Evolutionary conservation across 208 protist species (phyloP).

Genomic region (Trypanosoma congolense): DNA sequence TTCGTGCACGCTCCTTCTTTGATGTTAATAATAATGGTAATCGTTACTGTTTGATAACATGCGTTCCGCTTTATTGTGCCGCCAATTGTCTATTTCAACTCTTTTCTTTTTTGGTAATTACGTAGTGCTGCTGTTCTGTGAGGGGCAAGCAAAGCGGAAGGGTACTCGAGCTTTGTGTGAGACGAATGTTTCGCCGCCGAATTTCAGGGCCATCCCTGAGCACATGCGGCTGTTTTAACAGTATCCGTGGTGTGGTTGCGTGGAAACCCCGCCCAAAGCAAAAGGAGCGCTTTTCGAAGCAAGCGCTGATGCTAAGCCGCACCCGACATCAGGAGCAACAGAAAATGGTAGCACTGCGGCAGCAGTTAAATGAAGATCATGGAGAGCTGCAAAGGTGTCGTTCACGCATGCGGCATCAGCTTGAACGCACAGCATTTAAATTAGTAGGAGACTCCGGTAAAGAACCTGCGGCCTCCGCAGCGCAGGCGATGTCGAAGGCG

Average conservation of each 20-base stretch:
- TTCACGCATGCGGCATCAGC: constrained; percentile 20
- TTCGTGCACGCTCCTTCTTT: too few species aligned
- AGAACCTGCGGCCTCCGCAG: constrained; percentile 1
- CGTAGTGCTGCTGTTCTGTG: too few species aligned
- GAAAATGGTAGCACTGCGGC: constrained; percentile 29
- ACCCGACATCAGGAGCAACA: constrained; percentile 42
- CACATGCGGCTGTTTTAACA: neutral
- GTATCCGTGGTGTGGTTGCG: neutral
- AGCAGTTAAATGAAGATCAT: constrained; percentile 42
- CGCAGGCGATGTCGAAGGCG: constrained; percentile 42
- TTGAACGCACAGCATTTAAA: constrained; percentile 28
- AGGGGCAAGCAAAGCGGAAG: neutral
- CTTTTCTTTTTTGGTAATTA: too few species aligned
- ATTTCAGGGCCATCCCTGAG: neutral
- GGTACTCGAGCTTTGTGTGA: neutral
- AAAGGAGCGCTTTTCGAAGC: constrained; percentile 36
- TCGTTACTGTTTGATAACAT: too few species aligned
- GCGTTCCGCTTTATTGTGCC: too few species aligned
- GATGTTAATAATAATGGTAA: too few species aligned
- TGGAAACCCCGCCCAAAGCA: constrained; percentile 40
- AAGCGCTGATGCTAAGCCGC: constrained; percentile 37
- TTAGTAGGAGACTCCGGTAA: constrained; percentile 23
- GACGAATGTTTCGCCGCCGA: constrained; percentile 2
- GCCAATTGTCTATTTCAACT: too few species aligned
- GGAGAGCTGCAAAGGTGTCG: constrained; percentile 26